phyloP scores from a whole-genome alignment of 2,329 filamentous ascomycete genomes.

The Ascochyta lentis region DNA sequence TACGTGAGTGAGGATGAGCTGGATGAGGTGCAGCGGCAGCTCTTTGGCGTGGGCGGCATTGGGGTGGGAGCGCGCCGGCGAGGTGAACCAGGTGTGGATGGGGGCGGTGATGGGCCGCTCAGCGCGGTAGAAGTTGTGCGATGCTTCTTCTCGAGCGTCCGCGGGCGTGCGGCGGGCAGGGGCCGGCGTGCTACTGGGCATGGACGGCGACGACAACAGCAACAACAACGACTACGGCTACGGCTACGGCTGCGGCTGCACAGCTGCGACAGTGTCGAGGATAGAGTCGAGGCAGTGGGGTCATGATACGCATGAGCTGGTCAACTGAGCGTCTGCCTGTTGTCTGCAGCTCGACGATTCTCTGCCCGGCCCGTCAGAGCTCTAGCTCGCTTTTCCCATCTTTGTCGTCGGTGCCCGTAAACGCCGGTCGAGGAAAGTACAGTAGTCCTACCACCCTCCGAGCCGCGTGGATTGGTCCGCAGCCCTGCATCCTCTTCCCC shows the following conservation, averaged over 20 bases:
- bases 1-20: conserved; percentile 63
- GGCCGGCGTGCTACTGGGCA: conserved; percentile 25
- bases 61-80: conserved; percentile 41
- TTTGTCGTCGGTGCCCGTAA: conserved; percentile 1
- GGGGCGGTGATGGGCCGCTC: conserved; percentile 37
- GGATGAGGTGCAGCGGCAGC: conserved; percentile 66
- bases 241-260: conserved; percentile 1
- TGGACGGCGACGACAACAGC: conserved; percentile 13
- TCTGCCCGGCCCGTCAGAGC: not conserved
- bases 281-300: not conserved
- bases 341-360: not conserved
- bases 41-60: conserved; percentile 41
- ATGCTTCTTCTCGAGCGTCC: conserved; percentile 10
- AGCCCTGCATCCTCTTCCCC: conserved; percentile 8
- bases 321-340: not conserved
- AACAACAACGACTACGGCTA: conserved; percentile 1
- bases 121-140: conserved; percentile 5
- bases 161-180: conserved; percentile 20
- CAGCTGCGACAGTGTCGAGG: conserved; percentile 11
- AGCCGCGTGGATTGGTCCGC: conserved; percentile 33
- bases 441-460: not conserved
- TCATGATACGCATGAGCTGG: conserved; percentile 6
- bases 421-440: not conserved
- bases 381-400: conserved; percentile 1
- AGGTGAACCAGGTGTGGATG: conserved; percentile 42